These are phyloP conservation scores for Pulicaria dysenterica DNA, from an alignment of 129 eudicot species.

Conservation along the genomic window DNA sequence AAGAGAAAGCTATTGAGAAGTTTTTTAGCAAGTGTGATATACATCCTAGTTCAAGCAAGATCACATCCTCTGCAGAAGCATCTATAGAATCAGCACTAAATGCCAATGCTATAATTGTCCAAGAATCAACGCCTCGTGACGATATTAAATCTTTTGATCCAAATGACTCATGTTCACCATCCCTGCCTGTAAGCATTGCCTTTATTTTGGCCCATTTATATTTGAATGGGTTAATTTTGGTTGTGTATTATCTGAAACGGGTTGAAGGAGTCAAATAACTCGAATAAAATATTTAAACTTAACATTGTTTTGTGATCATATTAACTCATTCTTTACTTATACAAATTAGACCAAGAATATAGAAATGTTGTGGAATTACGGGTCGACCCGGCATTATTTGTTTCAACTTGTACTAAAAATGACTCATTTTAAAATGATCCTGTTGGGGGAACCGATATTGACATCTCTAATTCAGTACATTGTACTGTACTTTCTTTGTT, in stretches of 20 bases:
- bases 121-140: constrained; percentile 24
- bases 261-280: neutral
- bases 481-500: neutral
- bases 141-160: constrained; percentile 17
- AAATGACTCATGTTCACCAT: constrained; percentile 33
- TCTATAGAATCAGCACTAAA: constrained; percentile 1
- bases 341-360: neutral
- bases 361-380: neutral
- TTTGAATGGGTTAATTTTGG: neutral
- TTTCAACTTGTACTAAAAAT: neutral
- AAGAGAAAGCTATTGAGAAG: constrained; percentile 5
- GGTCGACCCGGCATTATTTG: neutral
- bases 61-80: constrained; percentile 23
- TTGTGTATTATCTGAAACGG: neutral
- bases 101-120: constrained; percentile 21
- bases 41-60: constrained; percentile 35
- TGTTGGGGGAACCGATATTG: neutral
- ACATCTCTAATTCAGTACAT: neutral
- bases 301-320: neutral
- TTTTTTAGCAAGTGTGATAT: constrained; percentile 10
- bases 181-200: constrained; percentile 66
- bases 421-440: neutral
- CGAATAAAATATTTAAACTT: neutral
- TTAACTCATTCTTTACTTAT: neutral
- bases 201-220: neutral